These are phyloP conservation scores for Paraphoma chrysanthemicola DNA, from an alignment of 2,329 filamentous ascomycete species.

Conservation along the genomic window DNA sequence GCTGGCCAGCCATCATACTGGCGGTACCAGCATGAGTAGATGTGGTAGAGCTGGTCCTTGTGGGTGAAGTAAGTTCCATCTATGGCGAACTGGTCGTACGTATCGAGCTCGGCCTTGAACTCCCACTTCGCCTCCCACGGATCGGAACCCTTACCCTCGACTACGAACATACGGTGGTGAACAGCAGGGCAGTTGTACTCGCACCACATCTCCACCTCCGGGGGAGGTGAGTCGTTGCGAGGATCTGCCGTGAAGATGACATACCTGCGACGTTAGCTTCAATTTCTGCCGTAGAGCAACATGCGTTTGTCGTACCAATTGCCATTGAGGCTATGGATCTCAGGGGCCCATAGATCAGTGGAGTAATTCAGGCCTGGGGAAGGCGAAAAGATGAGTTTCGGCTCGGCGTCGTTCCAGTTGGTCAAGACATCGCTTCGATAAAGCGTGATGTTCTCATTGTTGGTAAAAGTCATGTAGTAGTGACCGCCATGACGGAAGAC, in stretches of 20 bases:
- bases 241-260: constrained; percentile 62
- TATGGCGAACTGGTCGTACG: constrained; percentile 61
- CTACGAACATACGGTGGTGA: constrained; percentile 60
- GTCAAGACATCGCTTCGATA: constrained; percentile 51
- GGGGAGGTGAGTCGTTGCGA: constrained; percentile 54
- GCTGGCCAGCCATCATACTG: constrained; percentile 59
- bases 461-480: constrained; percentile 57
- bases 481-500: constrained; percentile 50
- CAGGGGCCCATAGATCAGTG: constrained; percentile 59
- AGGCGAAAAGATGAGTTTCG: constrained; percentile 52
- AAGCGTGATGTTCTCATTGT: constrained; percentile 52
- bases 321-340: constrained; percentile 56
- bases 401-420: constrained; percentile 54
- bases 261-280: constrained; percentile 32
- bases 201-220: constrained; percentile 57
- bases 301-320: constrained; percentile 42
- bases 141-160: constrained; percentile 52
- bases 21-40: constrained; percentile 52
- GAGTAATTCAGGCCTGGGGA: constrained; percentile 53
- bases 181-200: constrained; percentile 58
- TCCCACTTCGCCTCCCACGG: constrained; percentile 56
- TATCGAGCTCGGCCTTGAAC: constrained; percentile 56
- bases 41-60: constrained; percentile 43
- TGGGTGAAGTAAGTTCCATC: constrained; percentile 62
- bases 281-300: neutral